These are phyloP conservation scores for Metschnikowia chrysomelidarum DNA, from an alignment of 805 yeast species.

Conservation along the genomic window DNA sequence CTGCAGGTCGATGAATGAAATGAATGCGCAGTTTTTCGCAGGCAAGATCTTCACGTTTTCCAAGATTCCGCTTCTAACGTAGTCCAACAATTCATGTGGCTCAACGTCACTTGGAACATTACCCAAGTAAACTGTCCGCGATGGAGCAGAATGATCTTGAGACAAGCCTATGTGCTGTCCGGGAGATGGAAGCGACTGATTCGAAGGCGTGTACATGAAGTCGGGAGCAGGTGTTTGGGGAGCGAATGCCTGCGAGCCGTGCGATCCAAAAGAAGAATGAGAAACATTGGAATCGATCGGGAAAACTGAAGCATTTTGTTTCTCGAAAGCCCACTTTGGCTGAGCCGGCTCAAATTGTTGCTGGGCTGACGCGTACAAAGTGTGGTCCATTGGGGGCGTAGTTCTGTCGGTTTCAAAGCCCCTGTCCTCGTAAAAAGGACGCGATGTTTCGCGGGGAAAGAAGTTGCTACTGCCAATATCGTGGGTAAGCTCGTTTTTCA, in stretches of 20 bases:
- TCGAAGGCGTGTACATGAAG: constrained; percentile 1
- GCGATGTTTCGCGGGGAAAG: constrained; percentile 1
- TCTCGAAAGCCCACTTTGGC: constrained; percentile 6
- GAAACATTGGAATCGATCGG: constrained; percentile 8
- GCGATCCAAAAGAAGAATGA: no score
- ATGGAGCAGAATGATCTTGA: constrained; percentile 44
- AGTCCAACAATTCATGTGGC: constrained; percentile 79
- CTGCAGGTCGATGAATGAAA: constrained; percentile 85
- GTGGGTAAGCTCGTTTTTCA: neutral
- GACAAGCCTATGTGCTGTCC: constrained; percentile 1
- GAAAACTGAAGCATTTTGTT: constrained; percentile 3
- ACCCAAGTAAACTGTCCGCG: constrained; percentile 88
- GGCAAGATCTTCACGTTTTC: constrained; percentile 80
- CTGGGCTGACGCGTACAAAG: constrained; percentile 1
- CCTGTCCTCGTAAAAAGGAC: constrained; percentile 4
- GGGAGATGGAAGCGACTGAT: neutral
- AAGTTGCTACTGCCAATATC: constrained; percentile 1
- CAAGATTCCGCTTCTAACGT: constrained; percentile 86
- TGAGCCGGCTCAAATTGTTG: no score
- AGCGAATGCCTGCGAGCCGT: no score
- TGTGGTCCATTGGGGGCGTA: constrained; percentile 3
- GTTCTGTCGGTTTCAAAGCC: constrained; percentile 1
- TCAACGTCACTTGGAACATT: constrained; percentile 81
- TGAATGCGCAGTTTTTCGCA: constrained; percentile 82
- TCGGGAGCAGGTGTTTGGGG: constrained; percentile 2